Conservation (phyloP, 23 red algal species). For the Gracilaria domingensis region DNA sequence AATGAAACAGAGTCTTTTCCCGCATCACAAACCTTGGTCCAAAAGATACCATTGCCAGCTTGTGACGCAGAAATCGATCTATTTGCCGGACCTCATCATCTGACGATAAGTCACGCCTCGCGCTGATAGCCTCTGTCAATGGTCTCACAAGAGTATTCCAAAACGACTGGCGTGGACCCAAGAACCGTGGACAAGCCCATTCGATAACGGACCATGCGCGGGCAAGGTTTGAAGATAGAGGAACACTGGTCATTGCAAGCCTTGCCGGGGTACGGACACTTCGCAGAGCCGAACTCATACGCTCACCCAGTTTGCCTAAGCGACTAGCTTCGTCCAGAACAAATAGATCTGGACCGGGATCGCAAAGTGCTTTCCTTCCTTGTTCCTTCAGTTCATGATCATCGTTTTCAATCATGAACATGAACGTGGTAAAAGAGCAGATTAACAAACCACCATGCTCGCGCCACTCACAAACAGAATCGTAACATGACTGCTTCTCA, state of each 20-base stretch:
- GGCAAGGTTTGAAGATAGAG: slow-evolving; percentile 17
- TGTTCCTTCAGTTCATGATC: neutral
- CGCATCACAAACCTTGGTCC: slow-evolving; percentile 12
- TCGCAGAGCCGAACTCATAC: neutral
- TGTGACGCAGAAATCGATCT: neutral
- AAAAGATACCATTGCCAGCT: slow-evolving; percentile 5
- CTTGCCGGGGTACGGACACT: slow-evolving; percentile 19
- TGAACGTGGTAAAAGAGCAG: neutral
- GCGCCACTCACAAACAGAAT: neutral
- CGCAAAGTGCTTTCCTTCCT: slow-evolving; percentile 23
- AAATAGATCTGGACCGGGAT: slow-evolving; percentile 49
- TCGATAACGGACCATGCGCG: slow-evolving; percentile 36
- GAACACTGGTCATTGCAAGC: slow-evolving; percentile 57
- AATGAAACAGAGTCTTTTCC: slow-evolving; percentile 10
- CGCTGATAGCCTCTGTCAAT: slow-evolving; percentile 6
- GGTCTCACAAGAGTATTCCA: slow-evolving; percentile 40
- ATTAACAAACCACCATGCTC: neutral
- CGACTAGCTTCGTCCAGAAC: slow-evolving; percentile 61
- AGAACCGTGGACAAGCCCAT: slow-evolving; percentile 59
- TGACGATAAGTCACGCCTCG: neutral
- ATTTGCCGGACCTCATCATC: neutral
- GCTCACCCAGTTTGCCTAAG: neutral
- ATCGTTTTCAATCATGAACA: slow-evolving; percentile 21
- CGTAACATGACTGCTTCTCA: slow-evolving; percentile 8
- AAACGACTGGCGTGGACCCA: slow-evolving; percentile 27